Percentiles rank a stretch among this genome's conserved stretches.
Evolutionary conservation across 345 rosid genomes (phyloP).

Genomic region (Citrus maxima): DNA sequence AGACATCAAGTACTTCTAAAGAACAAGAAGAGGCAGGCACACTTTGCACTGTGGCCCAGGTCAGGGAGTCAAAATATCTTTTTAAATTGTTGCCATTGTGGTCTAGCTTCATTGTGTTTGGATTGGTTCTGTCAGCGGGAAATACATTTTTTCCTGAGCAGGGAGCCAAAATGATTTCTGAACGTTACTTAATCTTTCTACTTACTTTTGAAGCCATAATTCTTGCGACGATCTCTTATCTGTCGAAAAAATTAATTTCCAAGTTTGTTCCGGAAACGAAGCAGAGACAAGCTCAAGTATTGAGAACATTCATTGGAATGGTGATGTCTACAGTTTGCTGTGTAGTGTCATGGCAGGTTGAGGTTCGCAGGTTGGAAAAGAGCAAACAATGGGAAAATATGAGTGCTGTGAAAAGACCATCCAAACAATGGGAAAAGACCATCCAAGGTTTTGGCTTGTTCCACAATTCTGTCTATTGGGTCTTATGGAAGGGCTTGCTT

Average conservation of each 20-base stretch:
- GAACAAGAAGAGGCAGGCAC: neutral
- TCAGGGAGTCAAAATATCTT: neutral
- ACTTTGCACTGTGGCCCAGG: neutral
- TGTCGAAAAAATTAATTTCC: neutral
- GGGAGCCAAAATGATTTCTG: neutral
- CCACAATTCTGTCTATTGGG: conserved; percentile 4
- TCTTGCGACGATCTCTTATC: too few relatives aligned
- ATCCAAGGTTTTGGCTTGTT: too few relatives aligned
- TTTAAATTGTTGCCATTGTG: neutral
- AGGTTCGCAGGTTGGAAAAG: neutral
- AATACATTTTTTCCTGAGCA: conserved; percentile 5
- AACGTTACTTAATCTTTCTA: neutral
- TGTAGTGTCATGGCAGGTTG: neutral
- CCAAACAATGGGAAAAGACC: too few relatives aligned
- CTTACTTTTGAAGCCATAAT: neutral
- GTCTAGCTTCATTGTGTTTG: conserved; percentile 5
- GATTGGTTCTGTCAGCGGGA: neutral
- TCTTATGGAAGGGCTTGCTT: neutral
- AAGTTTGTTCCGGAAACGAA: neutral
- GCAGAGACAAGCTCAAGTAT: neutral
- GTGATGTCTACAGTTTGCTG: neutral
- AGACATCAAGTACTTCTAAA: neutral
- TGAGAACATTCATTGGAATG: conserved; percentile 1
- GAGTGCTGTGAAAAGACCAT: too few relatives aligned
- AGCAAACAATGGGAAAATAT: too few relatives aligned